Evolutionary conservation across 2,329 filamentous ascomycete species (phyloP).

Genomic region (Helotiales sp.): DNA sequence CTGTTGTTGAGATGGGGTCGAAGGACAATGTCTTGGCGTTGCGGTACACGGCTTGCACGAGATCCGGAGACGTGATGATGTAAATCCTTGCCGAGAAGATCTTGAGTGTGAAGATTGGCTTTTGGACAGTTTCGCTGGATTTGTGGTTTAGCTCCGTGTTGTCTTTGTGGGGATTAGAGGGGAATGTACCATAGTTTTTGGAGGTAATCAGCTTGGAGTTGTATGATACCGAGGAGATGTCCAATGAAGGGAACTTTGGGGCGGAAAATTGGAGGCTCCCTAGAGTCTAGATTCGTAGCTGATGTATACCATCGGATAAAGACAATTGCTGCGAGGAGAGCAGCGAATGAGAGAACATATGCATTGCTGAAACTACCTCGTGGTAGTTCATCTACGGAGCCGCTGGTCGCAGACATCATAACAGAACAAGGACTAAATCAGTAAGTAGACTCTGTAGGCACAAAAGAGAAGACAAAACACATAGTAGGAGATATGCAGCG

Average conservation of each 20-base stretch:
- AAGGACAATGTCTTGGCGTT: slow-evolving; percentile 48
- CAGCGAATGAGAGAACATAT: not conserved
- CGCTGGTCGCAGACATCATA: not conserved
- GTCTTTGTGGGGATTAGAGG: not conserved
- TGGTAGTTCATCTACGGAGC: not conserved
- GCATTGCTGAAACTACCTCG: not conserved
- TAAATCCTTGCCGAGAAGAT: slow-evolving; percentile 52
- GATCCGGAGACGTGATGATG: slow-evolving; percentile 47
- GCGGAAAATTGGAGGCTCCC: slow-evolving; percentile 51
- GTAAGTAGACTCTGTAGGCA: no score
- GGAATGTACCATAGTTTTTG: slow-evolving; percentile 44
- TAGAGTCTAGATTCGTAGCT: slow-evolving; percentile 33
- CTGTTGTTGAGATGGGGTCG: slow-evolving; percentile 47
- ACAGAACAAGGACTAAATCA: no score
- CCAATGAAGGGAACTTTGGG: slow-evolving; percentile 51
- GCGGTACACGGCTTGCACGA: slow-evolving; percentile 48
- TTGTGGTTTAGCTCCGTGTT: not conserved
- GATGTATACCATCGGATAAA: not conserved
- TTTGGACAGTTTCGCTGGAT: slow-evolving; percentile 29
- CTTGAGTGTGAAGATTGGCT: slow-evolving; percentile 50
- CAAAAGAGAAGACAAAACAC: no score
- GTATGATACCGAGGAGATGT: slow-evolving; percentile 50
- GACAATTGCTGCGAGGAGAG: not conserved
- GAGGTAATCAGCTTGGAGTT: slow-evolving; percentile 45
- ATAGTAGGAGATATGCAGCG: no score